Conservation (phyloP, 176 grass and related monocot genomes). For the Oryza officinalis region DNA sequence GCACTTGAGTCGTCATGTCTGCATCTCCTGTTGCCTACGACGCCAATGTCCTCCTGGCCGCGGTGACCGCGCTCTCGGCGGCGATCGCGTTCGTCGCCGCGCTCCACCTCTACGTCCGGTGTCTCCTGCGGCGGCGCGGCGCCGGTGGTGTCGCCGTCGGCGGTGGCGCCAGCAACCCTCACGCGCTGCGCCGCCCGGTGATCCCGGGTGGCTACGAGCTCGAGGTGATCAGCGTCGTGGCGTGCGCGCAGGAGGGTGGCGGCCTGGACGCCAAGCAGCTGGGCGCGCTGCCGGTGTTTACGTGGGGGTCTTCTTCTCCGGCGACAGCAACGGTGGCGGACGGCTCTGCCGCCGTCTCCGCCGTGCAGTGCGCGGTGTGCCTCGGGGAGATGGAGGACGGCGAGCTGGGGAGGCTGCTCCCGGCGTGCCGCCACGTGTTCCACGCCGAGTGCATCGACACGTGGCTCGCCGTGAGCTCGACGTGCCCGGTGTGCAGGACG, state of each 20-base stretch:
- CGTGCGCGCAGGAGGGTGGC: background rate
- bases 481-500: conserved; percentile 59
- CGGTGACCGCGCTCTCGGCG: conserved; percentile 48
- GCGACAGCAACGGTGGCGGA: too few relatives aligned
- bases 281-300: conserved; percentile 46
- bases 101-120: conserved; percentile 54
- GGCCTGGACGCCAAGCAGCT: conserved; percentile 47
- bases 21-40: background rate
- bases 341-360: background rate
- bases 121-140: conserved; percentile 20
- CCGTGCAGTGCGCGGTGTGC: conserved; percentile 51
- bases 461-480: conserved; percentile 52
- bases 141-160: background rate
- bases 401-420: conserved; percentile 53
- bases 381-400: conserved; percentile 52
- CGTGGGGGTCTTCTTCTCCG: conserved; percentile 19
- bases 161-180: background rate
- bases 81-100: conserved; percentile 47
- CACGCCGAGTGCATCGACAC: conserved; percentile 61
- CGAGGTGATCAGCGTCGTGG: background rate
- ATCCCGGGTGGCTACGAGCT: conserved; percentile 16
- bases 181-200: background rate
- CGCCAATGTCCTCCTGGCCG: conserved; percentile 35
- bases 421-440: conserved; percentile 56
- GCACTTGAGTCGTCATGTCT: conserved; percentile 11